Evolutionary conservation across 2,329 filamentous ascomycete species (phyloP), one percentile per base, ranked within the genome.

Genomic region (Plectosphaerella cucumerina): DNA sequence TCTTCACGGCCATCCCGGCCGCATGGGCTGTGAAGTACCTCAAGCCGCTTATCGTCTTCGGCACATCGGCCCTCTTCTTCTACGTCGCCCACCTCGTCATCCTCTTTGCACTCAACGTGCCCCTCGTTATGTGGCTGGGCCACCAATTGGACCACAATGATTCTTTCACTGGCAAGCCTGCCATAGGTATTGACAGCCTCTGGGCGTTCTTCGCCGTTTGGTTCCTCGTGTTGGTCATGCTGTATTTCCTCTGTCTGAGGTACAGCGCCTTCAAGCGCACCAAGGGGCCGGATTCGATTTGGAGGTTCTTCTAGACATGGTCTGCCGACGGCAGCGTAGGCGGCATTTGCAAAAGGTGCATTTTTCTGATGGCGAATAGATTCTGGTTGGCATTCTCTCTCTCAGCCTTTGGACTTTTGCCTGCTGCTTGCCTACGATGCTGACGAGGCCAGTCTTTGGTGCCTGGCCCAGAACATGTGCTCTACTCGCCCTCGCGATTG

Each of bases 41-140:
- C 17, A 63, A 63, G 0, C 57, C 70, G n/a, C 56, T 76, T 0
- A 59, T 75, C 2, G 67, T 70, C 18, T 74, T 71, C 53, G 73
- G 73, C n/a, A 67, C 66, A n/a, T 72, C 72, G 0, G 71, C 73
- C 0, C 55, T 76, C 5, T 76, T 76, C 62, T 76, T 76, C 47
- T 76, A 75, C 56, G 53, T 74, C 6, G 53, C 60, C 1, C 73
- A 76, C 49, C 55, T 74, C 35, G 35, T 68, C 15, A 35, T 71
- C 2, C 52, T 72, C 4, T 63, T 71, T 20, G 42, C 50, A 1
- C 26, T 67, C 0, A 64, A 60, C 2, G 21, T 44, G 1, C 4
- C 62, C 4, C 46, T 68, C 26, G 56, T 68, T 3, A 46, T 42
- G 0, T 49, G 61, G n/a, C 66, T 72, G 10, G 73, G 73, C 0